Evolutionary conservation across 257 asterid genomes (phyloP), one percentile per base, ranked within the genome.

Genomic region (Parsonsia alboflavescens): DNA sequence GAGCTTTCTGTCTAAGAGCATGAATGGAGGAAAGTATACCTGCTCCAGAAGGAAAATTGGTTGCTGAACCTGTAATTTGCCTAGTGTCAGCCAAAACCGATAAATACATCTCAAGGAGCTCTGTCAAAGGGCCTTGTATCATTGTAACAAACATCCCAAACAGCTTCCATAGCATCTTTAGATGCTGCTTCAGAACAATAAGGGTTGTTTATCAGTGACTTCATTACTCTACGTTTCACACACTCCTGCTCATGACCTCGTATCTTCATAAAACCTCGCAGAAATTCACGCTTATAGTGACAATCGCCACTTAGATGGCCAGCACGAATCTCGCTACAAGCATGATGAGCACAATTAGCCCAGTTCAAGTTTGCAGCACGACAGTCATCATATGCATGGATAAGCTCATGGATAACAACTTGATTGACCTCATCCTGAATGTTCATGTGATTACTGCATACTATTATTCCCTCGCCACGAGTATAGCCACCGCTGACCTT

Each of bases 291-390:
- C 82, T 90, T 94, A 68, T 82, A 94, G 79, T 90, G 96, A 69
- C 98, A 94, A 82, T 94, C 99, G 65, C 98, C 98, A 10, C 99
- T 92, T 53, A 94, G 96, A 88, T 94, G 97, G 46, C 87, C 88
- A 53, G 97, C 98, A 52, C 97, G 90, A 67, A 93, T 91, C 96
- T 94, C 99, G 70, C 89, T 90, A 79, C 97, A 90, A 63, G 97
- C 97, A 76, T 90, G 98, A 81, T 94, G 98, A 76, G 96, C 93
- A 46, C 99, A 92, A 76, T 87, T 75, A 44, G 84, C n/a, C 98
- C 96, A 92, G 70, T 92, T 85, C 87, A 94, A 77, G 78, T 92
- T 92, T 21, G 88, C 92, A 49, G 90, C 95, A 28, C 96, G 93
- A 45, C 99, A 94, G 5, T 94, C 96, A 49, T 92, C 97, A 54